These are phyloP conservation scores for Daucus carota DNA, from an alignment of 129 eudicot species.

Conservation along the genomic window DH1_v3.0 NC_030386.2:36650001-36650500, in stretches of 20 bases:
- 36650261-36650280: conserved; percentile 95
- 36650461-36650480: conserved; percentile 82
- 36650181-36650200: conserved; percentile 70
- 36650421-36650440: conserved; percentile 57
- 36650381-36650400: conserved; percentile 45
- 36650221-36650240: conserved; percentile 86
- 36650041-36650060: conserved; percentile 96
- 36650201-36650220: conserved; percentile 96
- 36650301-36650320: conserved; percentile 75
- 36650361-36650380: conserved; percentile 80
- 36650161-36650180: conserved; percentile 68
- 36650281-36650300: conserved; percentile 85
- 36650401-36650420: conserved; percentile 46
- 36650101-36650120: conserved; percentile 85
- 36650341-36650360: conserved; percentile 86
- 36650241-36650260: conserved; percentile 74
- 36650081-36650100: conserved; percentile 95
- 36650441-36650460: conserved; percentile 57
- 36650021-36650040: conserved; percentile 94
- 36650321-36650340: conserved; percentile 65
- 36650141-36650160: conserved; percentile 98
- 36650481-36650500: conserved; percentile 89
- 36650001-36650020: conserved; percentile 99
- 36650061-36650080: conserved; percentile 99
- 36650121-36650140: conserved; percentile 98